A percentile compares a stretch with the other conserved stretches of the same genome.
phyloP scores from a whole-genome alignment of 2,329 filamentous ascomycete genomes.

The Lizonia empirigonia region DNA sequence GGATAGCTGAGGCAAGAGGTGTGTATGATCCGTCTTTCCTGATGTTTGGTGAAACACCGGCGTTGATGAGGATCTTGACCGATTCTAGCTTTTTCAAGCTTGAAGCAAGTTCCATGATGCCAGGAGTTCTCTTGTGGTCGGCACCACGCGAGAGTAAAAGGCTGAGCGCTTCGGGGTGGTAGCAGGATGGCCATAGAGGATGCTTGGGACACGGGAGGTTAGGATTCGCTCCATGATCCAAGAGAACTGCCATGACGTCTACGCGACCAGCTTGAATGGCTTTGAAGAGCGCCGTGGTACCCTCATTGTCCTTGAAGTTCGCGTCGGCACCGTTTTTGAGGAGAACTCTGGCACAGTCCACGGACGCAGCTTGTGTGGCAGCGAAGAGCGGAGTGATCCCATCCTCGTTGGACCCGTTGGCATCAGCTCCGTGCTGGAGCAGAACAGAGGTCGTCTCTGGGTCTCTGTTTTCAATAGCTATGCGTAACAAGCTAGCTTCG shows the following conservation, averaged over 20 bases:
- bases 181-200: conserved; percentile 68
- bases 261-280: conserved; percentile 62
- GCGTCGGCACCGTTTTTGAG: conserved; percentile 53
- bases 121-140: conserved; percentile 64
- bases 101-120: conserved; percentile 67
- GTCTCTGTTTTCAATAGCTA: conserved; percentile 37
- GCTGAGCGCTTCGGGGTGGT: conserved; percentile 63
- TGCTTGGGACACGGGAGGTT: conserved; percentile 73
- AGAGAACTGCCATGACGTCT: conserved; percentile 60
- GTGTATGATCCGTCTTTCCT: conserved; percentile 71
- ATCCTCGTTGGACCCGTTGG: conserved; percentile 35
- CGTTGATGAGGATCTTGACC: conserved; percentile 61
- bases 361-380: conserved; percentile 31
- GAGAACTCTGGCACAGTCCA: conserved; percentile 53
- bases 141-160: conserved; percentile 66
- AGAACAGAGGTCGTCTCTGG: conserved; percentile 31
- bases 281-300: conserved; percentile 67
- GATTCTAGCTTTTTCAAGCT: conserved; percentile 68
- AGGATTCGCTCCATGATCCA: conserved; percentile 66
- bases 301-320: conserved; percentile 64
- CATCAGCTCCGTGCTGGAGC: conserved; percentile 35
- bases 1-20: conserved; percentile 69
- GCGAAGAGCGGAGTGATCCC: conserved; percentile 35
- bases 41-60: conserved; percentile 63
- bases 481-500: conserved; percentile 36